Evolutionary conservation across 139 green algal species (phyloP).

Genomic region (Tetradesmus lagerheimii): DNA sequence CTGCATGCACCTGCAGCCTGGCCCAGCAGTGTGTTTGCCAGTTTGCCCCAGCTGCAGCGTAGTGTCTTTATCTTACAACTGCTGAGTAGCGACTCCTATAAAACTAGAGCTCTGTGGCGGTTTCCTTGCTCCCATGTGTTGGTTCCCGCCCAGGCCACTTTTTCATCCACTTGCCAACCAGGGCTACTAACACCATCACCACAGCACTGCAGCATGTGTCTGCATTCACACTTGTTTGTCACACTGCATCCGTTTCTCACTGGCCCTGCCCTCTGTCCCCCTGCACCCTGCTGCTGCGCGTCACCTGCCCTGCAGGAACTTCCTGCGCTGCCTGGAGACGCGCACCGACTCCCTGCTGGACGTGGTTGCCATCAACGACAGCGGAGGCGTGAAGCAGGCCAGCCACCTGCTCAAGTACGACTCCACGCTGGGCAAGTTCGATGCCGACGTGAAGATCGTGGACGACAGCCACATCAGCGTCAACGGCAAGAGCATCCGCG

Average conservation of each 20-base stretch:
- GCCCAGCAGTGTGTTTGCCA: too few species aligned
- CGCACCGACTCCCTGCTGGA: slow-evolving; percentile 85
- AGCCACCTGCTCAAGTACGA: slow-evolving; percentile 99
- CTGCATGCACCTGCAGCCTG: not conserved
- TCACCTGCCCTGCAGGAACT: slow-evolving; percentile 82
- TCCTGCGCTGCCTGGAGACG: slow-evolving; percentile 91
- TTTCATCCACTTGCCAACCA: too few species aligned
- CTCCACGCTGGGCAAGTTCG: slow-evolving; percentile 97
- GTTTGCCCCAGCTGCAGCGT: too few species aligned
- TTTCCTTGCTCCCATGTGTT: too few species aligned
- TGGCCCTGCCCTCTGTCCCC: slow-evolving; percentile 90
- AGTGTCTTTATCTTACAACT: too few species aligned
- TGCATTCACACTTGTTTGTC: too few species aligned
- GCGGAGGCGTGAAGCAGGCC: slow-evolving; percentile 96
- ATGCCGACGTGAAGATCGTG: slow-evolving; percentile 94
- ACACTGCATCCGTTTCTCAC: not conserved
- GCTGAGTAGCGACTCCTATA: too few species aligned
- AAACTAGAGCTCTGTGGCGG: too few species aligned
- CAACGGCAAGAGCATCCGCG: slow-evolving; percentile 94
- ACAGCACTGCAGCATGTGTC: too few species aligned
- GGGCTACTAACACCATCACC: too few species aligned
- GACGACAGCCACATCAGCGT: slow-evolving; percentile 93
- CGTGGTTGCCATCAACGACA: slow-evolving; percentile 97
- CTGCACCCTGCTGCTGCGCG: not conserved
- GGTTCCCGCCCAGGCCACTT: too few species aligned